These are phyloP conservation scores for Ustilago trichophora DNA, from an alignment of 1,284 basidiomycete genomes.

Conservation along the genomic window DNA sequence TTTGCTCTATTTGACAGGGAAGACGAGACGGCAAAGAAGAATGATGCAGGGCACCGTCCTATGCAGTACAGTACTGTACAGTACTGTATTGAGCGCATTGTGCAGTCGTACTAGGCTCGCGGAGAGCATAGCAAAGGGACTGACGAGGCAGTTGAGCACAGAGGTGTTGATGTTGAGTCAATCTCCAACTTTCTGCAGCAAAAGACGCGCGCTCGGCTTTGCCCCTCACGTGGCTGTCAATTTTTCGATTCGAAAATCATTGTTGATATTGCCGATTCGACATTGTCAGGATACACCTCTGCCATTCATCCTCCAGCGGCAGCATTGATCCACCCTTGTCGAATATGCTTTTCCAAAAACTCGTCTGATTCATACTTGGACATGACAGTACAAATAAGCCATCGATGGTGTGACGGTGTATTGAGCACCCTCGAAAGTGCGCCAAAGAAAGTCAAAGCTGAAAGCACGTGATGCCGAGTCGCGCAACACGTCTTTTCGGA, in stretches of 20 bases:
- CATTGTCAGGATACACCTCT: background rate
- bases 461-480: constrained; percentile 26
- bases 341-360: no score
- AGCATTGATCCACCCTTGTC: no score
- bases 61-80: no score
- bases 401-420: no score
- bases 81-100: no score
- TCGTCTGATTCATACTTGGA: no score
- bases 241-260: background rate
- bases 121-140: background rate
- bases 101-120: background rate
- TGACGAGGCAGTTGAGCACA: constrained; percentile 16
- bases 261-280: background rate
- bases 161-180: constrained; percentile 46
- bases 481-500: constrained; percentile 27
- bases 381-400: no score
- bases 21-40: no score
- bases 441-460: no score
- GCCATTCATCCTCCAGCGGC: background rate
- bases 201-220: constrained; percentile 4
- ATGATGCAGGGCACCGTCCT: no score
- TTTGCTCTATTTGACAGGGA: constrained; percentile 7
- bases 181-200: constrained; percentile 21
- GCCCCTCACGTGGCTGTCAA: constrained; percentile 22
- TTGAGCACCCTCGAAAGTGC: no score